These are phyloP conservation scores for Spinellus fusiger DNA, from an alignment of 192 early-diverging fungal species.

Conservation along the genomic window DNA sequence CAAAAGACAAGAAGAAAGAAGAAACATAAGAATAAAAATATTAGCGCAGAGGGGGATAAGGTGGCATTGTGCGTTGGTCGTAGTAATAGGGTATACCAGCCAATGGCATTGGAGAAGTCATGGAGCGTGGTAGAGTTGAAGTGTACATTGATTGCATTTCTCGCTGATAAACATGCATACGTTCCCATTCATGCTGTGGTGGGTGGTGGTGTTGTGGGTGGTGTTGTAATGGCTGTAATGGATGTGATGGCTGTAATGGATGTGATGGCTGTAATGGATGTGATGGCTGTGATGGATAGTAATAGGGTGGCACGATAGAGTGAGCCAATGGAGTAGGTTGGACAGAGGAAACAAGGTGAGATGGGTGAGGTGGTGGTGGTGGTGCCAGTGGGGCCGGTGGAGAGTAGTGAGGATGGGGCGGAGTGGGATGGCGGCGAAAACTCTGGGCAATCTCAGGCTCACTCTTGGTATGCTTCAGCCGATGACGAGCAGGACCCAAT, in stretches of 20 bases:
- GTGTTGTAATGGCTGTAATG: not conserved
- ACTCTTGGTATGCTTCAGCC: constrained; percentile 11
- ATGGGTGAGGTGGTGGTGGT: not conserved
- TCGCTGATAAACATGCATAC: constrained; percentile 13
- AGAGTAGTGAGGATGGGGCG: not conserved
- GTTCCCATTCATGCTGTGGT: constrained; percentile 11
- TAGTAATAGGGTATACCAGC: not conserved
- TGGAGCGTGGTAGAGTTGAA: not conserved
- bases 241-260: not conserved
- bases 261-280: not conserved
- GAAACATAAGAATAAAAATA: too few relatives aligned
- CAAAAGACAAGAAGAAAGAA: too few relatives aligned
- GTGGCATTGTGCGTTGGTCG: not conserved
- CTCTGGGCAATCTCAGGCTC: constrained; percentile 7
- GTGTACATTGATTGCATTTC: not conserved
- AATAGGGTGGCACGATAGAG: not conserved
- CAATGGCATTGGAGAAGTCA: not conserved
- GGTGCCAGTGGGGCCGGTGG: not conserved
- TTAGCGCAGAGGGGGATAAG: not conserved
- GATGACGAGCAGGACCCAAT: not conserved
- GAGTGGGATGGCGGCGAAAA: not conserved
- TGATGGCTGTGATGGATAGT: not conserved
- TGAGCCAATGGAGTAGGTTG: not conserved
- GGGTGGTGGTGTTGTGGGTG: not conserved
- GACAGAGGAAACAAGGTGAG: not conserved